These are phyloP conservation scores for Pyrenochaeta sp. DNA, from an alignment of 2,329 filamentous ascomycete genomes.

Conservation along the genomic window DNA sequence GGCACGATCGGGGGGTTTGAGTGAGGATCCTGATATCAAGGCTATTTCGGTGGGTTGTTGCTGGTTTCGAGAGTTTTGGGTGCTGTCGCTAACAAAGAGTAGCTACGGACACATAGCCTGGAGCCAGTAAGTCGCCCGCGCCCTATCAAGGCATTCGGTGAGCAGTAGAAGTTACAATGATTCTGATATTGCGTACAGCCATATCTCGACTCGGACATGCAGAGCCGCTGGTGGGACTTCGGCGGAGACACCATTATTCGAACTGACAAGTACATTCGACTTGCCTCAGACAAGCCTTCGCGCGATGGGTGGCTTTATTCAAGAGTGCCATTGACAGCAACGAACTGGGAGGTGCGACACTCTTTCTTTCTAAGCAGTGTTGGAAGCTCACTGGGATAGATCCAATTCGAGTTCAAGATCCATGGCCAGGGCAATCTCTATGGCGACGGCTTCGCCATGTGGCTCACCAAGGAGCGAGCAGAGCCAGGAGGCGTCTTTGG, in stretches of 20 bases:
- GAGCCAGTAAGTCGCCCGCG: conserved; percentile 69
- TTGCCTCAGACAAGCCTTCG: conserved; percentile 89
- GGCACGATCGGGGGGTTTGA: conserved; percentile 40
- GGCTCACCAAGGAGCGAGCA: conserved; percentile 93
- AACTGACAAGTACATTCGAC: conserved; percentile 82
- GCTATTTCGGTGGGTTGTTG: conserved; percentile 68
- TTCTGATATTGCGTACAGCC: conserved; percentile 64
- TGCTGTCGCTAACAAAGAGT: conserved; percentile 30
- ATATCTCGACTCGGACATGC: conserved; percentile 97
- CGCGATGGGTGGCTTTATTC: conserved; percentile 95
- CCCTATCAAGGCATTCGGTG: background rate
- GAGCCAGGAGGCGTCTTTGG: conserved; percentile 87
- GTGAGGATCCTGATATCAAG: conserved; percentile 62
- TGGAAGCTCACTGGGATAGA: conserved; percentile 56
- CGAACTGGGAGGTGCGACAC: conserved; percentile 83
- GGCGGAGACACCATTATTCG: conserved; percentile 91
- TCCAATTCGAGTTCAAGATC: conserved; percentile 95
- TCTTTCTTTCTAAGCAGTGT: background rate
- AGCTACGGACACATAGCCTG: conserved; percentile 89
- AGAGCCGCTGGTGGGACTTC: conserved; percentile 99
- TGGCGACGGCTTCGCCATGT: conserved; percentile 96
- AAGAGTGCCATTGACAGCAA: conserved; percentile 91
- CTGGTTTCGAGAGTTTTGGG: conserved; percentile 7
- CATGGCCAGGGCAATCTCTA: conserved; percentile 88
- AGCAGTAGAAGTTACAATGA: no score